Percentiles rank a stretch among this genome's conserved stretches.
Evolutionary conservation across 2,329 filamentous ascomycete species (phyloP).

Genomic region (Venturia effusa): DNA sequence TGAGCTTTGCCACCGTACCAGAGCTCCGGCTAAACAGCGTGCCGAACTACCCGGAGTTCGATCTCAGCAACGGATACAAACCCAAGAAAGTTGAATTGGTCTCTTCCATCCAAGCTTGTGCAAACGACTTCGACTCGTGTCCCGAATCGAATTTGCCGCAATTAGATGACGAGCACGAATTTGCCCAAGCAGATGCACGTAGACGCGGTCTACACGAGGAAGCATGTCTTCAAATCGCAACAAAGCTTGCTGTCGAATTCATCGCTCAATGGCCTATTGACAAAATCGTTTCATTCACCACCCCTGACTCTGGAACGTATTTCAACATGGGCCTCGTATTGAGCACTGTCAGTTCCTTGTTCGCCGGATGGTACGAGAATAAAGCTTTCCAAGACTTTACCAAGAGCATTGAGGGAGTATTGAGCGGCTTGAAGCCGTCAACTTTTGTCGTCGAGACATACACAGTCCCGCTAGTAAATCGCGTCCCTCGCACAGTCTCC

Average conservation of each 20-base stretch:
- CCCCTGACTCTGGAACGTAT: background rate
- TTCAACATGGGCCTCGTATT: background rate
- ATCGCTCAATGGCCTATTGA: background rate
- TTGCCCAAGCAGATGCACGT: background rate
- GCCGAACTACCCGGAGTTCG: background rate
- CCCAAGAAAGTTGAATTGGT: background rate
- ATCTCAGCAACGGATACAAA: background rate
- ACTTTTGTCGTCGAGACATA: background rate
- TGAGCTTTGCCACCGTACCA: background rate
- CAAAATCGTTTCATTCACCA: background rate
- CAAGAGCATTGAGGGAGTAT: background rate
- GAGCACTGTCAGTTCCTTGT: background rate
- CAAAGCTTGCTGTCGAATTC: background rate
- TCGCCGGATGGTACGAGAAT: background rate
- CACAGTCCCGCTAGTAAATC: background rate
- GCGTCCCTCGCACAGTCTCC: background rate
- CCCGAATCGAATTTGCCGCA: background rate
- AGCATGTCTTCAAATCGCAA: background rate
- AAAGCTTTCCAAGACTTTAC: background rate
- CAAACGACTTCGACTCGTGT: background rate
- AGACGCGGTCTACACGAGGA: background rate
- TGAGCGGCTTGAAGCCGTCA: background rate
- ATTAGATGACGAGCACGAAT: background rate
- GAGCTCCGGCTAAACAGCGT: background rate
- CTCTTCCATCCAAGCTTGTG: background rate